Base-by-base conservation (phyloP, 2,329 filamentous ascomycete species). In the Plectosphaerella cucumerina region DNA sequence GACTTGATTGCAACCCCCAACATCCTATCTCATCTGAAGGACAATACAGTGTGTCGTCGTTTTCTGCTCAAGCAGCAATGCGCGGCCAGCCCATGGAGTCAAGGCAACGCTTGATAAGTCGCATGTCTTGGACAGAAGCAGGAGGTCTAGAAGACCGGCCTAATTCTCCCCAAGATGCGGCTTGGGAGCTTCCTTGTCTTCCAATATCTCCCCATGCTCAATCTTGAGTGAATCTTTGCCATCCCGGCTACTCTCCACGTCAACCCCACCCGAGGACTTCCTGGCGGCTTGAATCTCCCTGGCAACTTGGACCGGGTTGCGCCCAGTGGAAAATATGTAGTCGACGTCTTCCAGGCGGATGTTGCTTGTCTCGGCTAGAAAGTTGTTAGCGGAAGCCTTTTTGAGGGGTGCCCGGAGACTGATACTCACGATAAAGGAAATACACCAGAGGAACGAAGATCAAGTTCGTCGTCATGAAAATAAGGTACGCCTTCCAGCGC, bases 271-370 rank as follows among this genome's bases (percentile, higher is more conserved):
- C 6, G 14, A 15, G 12, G 14, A 15, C 35, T 39, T 39, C 8
- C 35, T 39, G 14, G 35, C 14, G 15, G 35, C 35, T n/a, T 39
- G 35, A n/a, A 39, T 39, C 5, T 39, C 14, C 14, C 35, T 39
- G 35, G 35, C 39, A 8, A 55, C 46, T 22, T 20, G 23, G 8
- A 55, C 50, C 6, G 50, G 53, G 17, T 53, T 49, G 1, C 48
- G 45, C 22, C 50, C 51, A 15, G 35, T n/a, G 2, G 53, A 39
- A 50, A 78, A 78, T 56, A 77, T 66, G 23, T 69, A 64, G 58
- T 79, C 76, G 33, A 80, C 75, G 54, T 80, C 74, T 56, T 80
- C 77, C 0, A 80, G 68, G 3, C 62, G 67, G 9, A 76, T 60
- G 44, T 73, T 72, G 17, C 64, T 67, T 0, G 78, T 82, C 58